A percentile compares a stretch with the other conserved stretches of the same genome.
These are phyloP conservation scores for Eutypella sp. DNA, from an alignment of 2,329 filamentous ascomycete genomes.

Conservation along the genomic window DNA sequence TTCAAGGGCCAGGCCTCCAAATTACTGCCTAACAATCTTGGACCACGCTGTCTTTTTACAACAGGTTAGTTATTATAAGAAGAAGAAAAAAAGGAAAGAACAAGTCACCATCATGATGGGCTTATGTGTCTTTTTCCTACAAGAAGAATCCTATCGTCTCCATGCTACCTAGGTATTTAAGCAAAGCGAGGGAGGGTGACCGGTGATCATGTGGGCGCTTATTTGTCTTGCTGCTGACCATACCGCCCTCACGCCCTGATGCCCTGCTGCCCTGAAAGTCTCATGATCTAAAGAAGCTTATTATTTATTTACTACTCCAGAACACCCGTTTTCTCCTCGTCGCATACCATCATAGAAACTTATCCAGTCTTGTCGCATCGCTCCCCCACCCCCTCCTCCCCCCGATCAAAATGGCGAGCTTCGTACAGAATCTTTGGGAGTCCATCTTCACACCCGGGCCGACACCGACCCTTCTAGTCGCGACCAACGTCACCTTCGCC, in stretches of 20 bases:
- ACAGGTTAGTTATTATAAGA: slow-evolving; percentile 8
- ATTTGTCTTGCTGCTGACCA: neutral
- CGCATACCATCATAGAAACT: slow-evolving; percentile 14
- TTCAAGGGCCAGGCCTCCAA: slow-evolving; percentile 1
- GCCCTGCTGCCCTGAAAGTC: neutral
- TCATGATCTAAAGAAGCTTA: neutral
- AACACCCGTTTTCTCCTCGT: slow-evolving; percentile 7
- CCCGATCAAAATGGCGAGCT: slow-evolving; percentile 47
- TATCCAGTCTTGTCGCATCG: slow-evolving; percentile 16
- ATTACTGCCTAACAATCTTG: slow-evolving; percentile 11
- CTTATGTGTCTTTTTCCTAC: neutral
- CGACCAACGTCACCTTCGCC: slow-evolving; percentile 86
- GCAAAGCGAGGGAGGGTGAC: too few relatives aligned
- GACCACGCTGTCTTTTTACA: slow-evolving; percentile 13
- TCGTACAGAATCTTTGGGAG: slow-evolving; percentile 75
- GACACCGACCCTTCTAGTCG: slow-evolving; percentile 80
- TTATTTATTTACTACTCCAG: neutral
- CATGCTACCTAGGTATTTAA: too few relatives aligned
- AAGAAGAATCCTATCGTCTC: too few relatives aligned
- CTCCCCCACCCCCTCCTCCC: slow-evolving; percentile 3
- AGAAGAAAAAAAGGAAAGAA: too few relatives aligned
- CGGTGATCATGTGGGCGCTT: neutral
- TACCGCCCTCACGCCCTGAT: too few relatives aligned
- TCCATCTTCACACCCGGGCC: slow-evolving; percentile 92
- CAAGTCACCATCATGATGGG: neutral